Evolutionary conservation across 2,329 filamentous ascomycete genomes (phyloP), one percentile per base, ranked within the genome.

Genomic region (Domatiomyces globalis): DNA sequence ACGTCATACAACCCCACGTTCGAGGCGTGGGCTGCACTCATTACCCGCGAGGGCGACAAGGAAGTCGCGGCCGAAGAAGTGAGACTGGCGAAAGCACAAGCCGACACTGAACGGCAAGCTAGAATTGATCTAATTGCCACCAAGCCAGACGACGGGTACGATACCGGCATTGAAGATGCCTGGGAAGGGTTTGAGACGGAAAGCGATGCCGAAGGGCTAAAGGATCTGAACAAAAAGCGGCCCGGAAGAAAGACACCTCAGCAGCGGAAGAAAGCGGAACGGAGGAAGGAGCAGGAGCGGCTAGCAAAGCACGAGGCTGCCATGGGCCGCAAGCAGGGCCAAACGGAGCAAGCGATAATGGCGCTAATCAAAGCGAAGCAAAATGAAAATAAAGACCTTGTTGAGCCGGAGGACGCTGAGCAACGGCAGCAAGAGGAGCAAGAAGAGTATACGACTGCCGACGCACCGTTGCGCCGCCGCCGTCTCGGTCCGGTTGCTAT

Each of bases 1-100:
- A 87, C 83, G 67, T 94, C 87, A 61, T 98, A 98, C 72, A 98
- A 98, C 66, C 92, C 92, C 0, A 73, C 79, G 5, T 94, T 94
- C 60, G 77, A 80, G 56, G 88, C 95, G 56, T 98, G 94, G 76
- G 83, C 89, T 61, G 75, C 79, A 7, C 78, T 90, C 15, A 71
- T 95, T 45, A 75, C 78, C 18, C 74, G 79, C 43, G 87, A 94
- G 67, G 85, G 87, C 45, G 77, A 82, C 51, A 87, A 85, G 68
- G 89, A 84, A 12, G 73, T 95, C 1, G 84, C 83, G 56, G 79
- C 81, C 0, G 90, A 96, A 69, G 78, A 80, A 65, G 80, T 84
- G 66, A 82, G 88, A 5, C 67, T 90, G 5, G 78, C 81, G 57
- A 79, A 78, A 8, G 86, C 88, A 51, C 74, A 76, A 27, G 15